These are phyloP conservation scores for Brasilioporus rufonigricans DNA, from an alignment of 768 basidiomycete genomes.

Conservation along the genomic window DNA sequence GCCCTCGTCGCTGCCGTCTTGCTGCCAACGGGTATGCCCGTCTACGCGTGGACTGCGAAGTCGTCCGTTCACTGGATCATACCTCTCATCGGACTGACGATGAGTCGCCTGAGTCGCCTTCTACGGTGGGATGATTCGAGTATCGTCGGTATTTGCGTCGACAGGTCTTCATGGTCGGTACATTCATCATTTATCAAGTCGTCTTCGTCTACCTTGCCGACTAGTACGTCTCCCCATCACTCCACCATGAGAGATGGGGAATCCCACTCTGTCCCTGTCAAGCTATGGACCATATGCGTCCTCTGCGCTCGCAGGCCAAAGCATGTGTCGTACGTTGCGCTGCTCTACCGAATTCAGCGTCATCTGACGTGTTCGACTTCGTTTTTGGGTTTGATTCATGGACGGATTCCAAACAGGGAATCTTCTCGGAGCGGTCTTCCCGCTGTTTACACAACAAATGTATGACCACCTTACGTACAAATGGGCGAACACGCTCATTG, in stretches of 20 bases:
- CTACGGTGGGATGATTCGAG: not conserved
- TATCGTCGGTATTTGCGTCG: too few relatives aligned
- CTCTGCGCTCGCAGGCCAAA: conserved; percentile 67
- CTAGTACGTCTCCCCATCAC: conserved; percentile 40
- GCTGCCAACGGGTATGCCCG: conserved; percentile 62
- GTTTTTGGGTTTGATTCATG: not conserved
- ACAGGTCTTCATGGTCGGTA: conserved; percentile 49
- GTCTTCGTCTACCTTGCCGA: conserved; percentile 65
- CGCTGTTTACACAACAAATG: conserved; percentile 63
- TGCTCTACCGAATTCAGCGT: not conserved
- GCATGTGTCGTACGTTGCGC: conserved; percentile 46
- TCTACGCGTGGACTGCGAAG: conserved; percentile 69
- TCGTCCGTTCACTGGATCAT: conserved; percentile 58
- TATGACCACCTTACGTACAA: conserved; percentile 52
- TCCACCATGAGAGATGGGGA: not conserved
- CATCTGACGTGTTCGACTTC: conserved; percentile 20
- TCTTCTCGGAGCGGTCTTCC: conserved; percentile 50
- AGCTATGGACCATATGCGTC: conserved; percentile 63
- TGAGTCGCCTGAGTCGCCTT: conserved; percentile 1
- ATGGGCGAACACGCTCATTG: conserved; percentile 62
- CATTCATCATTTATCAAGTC: conserved; percentile 53
- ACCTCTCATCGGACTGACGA: conserved; percentile 29
- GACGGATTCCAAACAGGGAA: conserved; percentile 43
- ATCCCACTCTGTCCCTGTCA: not conserved
- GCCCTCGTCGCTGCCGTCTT: conserved; percentile 54